These are phyloP conservation scores for Nicotiana otophora DNA, from an alignment of 257 asterid species.

Conservation along the genomic window DNA sequence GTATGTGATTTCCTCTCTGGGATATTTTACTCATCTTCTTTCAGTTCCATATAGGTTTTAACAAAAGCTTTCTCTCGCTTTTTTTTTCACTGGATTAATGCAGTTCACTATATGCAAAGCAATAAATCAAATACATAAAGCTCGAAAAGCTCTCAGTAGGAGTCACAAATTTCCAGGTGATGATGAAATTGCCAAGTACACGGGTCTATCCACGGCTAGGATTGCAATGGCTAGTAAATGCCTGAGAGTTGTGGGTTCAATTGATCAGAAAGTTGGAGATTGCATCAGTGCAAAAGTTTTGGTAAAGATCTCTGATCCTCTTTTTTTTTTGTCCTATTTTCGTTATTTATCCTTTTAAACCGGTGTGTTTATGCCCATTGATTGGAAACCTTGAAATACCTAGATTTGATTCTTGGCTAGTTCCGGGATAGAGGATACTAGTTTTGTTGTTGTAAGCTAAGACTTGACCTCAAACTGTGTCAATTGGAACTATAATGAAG, in stretches of 20 bases:
- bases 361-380: not conserved
- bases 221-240: constrained; percentile 60
- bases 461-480: not conserved
- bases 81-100: constrained; percentile 16
- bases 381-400: not conserved
- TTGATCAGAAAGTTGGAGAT: constrained; percentile 68
- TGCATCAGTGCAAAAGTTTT: constrained; percentile 33
- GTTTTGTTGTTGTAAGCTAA: not conserved
- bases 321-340: not conserved
- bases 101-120: constrained; percentile 65
- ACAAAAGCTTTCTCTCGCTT: not conserved
- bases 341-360: not conserved
- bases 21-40: constrained; percentile 2
- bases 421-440: not conserved
- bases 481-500: not conserved
- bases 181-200: constrained; percentile 57
- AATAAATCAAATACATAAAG: constrained; percentile 59
- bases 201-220: constrained; percentile 60
- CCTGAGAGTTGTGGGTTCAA: constrained; percentile 72
- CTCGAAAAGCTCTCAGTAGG: constrained; percentile 54
- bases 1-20: constrained; percentile 35
- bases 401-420: not conserved
- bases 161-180: constrained; percentile 52
- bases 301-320: constrained; percentile 27
- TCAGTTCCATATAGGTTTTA: not conserved